Evolutionary conservation across 2,329 filamentous ascomycete genomes (phyloP).

Genomic region (Zymoseptoria crescenta): DNA sequence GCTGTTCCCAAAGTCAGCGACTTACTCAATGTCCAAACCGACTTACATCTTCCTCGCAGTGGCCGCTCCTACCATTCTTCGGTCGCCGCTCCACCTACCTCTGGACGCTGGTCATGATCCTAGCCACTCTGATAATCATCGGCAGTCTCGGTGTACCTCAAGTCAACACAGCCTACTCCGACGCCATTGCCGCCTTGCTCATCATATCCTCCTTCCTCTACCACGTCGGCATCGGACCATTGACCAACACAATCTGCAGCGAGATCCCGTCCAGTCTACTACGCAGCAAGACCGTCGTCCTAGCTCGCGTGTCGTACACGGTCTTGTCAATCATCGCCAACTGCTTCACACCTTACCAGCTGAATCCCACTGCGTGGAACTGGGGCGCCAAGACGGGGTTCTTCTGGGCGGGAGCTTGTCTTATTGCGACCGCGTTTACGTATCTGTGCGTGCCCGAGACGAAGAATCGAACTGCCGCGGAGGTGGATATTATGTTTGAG

Average conservation of each 20-base stretch:
- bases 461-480: slow-evolving; percentile 35
- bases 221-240: slow-evolving; percentile 22
- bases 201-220: slow-evolving; percentile 19
- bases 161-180: not conserved
- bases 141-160: not conserved
- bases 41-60: too few relatives aligned
- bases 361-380: slow-evolving; percentile 13
- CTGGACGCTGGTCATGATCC: not conserved
- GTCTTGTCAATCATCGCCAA: slow-evolving; percentile 19
- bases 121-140: not conserved
- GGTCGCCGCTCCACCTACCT: not conserved
- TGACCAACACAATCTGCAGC: not conserved
- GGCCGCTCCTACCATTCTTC: too few relatives aligned
- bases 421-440: slow-evolving; percentile 32
- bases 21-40: too few relatives aligned
- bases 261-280: slow-evolving; percentile 25
- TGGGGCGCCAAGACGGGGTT: slow-evolving; percentile 23
- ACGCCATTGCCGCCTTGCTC: slow-evolving; percentile 2
- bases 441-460: slow-evolving; percentile 39
- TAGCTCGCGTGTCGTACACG: slow-evolving; percentile 22
- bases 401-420: slow-evolving; percentile 35
- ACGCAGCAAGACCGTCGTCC: slow-evolving; percentile 23
- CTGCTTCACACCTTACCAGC: slow-evolving; percentile 14
- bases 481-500: slow-evolving; percentile 40
- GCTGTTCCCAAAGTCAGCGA: too few relatives aligned